Evolutionary conservation across 2,329 filamentous ascomycete species (phyloP).

Genomic region (Trichoderma atroviride): DNA sequence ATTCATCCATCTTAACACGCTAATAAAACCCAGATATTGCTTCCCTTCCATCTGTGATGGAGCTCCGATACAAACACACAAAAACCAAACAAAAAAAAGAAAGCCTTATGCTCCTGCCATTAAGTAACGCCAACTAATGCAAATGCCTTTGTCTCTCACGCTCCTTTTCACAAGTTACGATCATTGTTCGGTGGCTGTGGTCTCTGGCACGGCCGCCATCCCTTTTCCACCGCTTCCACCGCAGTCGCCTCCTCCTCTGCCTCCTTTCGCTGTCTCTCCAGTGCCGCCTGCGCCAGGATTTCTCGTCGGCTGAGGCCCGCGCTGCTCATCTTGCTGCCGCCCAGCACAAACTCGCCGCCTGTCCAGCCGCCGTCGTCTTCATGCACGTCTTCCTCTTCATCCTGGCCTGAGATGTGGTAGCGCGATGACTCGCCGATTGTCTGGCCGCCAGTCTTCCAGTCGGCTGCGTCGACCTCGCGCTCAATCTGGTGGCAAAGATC

Average conservation of each 20-base stretch:
- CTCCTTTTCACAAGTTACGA: slow-evolving; percentile 22
- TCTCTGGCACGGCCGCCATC: slow-evolving; percentile 36
- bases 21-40: background rate
- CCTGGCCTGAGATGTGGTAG: slow-evolving; percentile 55
- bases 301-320: slow-evolving; percentile 68
- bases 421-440: slow-evolving; percentile 66
- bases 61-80: background rate
- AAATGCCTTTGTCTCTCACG: background rate
- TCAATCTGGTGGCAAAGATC: slow-evolving; percentile 85
- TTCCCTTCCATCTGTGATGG: background rate
- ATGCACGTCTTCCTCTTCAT: slow-evolving; percentile 49
- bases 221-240: slow-evolving; percentile 36
- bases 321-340: slow-evolving; percentile 51
- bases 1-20: background rate
- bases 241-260: slow-evolving; percentile 39
- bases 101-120: background rate
- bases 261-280: slow-evolving; percentile 42
- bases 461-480: slow-evolving; percentile 76
- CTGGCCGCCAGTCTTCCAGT: slow-evolving; percentile 74
- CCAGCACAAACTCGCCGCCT: slow-evolving; percentile 76
- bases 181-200: slow-evolving; percentile 32
- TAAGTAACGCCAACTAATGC: slow-evolving; percentile 18
- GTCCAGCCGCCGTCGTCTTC: slow-evolving; percentile 76
- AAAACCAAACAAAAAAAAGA: background rate
- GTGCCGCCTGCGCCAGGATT: slow-evolving; percentile 62